Percentiles rank a stretch among this genome's conserved stretches.
phyloP scores from a whole-genome alignment of 192 early-diverging fungal species.

The Coemansia sp. region DNA sequence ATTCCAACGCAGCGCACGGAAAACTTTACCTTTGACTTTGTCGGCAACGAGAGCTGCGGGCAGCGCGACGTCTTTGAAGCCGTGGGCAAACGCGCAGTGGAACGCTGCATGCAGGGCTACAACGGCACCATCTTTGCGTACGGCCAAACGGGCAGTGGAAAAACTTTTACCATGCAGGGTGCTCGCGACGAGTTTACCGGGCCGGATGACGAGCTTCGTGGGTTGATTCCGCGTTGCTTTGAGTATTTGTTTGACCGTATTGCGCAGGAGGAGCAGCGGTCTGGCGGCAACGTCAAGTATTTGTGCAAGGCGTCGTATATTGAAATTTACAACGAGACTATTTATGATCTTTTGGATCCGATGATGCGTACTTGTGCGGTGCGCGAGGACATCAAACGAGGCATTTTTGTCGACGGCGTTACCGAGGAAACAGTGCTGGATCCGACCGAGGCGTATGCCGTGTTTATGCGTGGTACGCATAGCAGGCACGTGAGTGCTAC shows the following conservation, averaged over 20 bases:
- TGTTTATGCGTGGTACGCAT: slow-evolving; percentile 63
- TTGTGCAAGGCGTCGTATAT: slow-evolving; percentile 86
- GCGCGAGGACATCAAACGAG: slow-evolving; percentile 68
- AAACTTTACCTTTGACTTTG: slow-evolving; percentile 67
- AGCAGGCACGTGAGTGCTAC: slow-evolving; percentile 73
- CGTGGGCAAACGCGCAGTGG: slow-evolving; percentile 62
- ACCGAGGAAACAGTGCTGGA: slow-evolving; percentile 64
- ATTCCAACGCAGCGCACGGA: slow-evolving; percentile 58
- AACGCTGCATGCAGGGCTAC: slow-evolving; percentile 68
- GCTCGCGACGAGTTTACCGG: slow-evolving; percentile 77
- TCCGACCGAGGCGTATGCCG: slow-evolving; percentile 62
- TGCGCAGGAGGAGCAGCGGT: slow-evolving; percentile 52
- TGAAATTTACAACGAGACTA: slow-evolving; percentile 94
- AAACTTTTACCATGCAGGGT: slow-evolving; percentile 77
- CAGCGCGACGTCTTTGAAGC: slow-evolving; percentile 57
- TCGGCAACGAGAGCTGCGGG: slow-evolving; percentile 57
- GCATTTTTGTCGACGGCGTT: slow-evolving; percentile 66
- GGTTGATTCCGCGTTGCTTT: slow-evolving; percentile 64
- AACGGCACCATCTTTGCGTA: slow-evolving; percentile 77
- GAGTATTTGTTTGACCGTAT: slow-evolving; percentile 63
- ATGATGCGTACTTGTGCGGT: slow-evolving; percentile 56
- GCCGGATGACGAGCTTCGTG: slow-evolving; percentile 66
- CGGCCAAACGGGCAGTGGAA: slow-evolving; percentile 73
- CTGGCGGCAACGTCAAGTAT: slow-evolving; percentile 60
- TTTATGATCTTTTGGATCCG: slow-evolving; percentile 82